Evolutionary conservation across 2,329 filamentous ascomycete genomes (phyloP), one percentile per base, ranked within the genome.

Genomic region (Cercospora sp.): DNA sequence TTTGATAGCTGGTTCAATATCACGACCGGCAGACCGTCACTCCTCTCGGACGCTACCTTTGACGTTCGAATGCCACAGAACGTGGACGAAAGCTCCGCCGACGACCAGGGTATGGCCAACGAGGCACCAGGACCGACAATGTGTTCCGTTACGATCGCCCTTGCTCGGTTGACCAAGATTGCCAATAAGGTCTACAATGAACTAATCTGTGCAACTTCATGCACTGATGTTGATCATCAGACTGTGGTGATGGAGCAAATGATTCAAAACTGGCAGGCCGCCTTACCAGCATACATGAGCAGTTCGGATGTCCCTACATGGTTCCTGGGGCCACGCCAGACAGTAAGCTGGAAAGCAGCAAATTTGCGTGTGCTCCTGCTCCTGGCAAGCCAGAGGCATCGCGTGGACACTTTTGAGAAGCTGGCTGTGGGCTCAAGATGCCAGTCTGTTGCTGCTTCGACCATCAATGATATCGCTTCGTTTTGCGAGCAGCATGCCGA

Each of bases 1-100:
- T 77, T 78, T 61, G 76, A 77, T 23, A 77, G 73, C 59, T 76
- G 75, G 1, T 75, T 77, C 36, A 75, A 75, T 55, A 68, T 78
- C 10, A 78, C 76, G 1, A 77, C 75, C 0, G 75, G 76, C 0
- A 66, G 76, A 30, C 76, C 76, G 1, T 65, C 73, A 5, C 75
- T 72, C 23, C 70, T 71, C 16, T 65, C 65, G 16, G 66, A 69
- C 59, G 57, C 69, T 3, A 63, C 48, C 6, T 71, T 72, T 23
- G 66, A 70, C 30, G 60, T 63, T 8, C 60, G 45, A 7, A 61
- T 70, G 59, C 68, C 70, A 2, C 68, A 59, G 30, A 72, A 72
- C 40, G 59, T 66, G 28, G 58, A 60, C 4, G 58, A 60, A 9
- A 31, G 33, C 1, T 20, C 58, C 3, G 2, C 8, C 12, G 58